phyloP scores from a whole-genome alignment of 305 asterid species.

The Coffea humblotiana region DNA sequence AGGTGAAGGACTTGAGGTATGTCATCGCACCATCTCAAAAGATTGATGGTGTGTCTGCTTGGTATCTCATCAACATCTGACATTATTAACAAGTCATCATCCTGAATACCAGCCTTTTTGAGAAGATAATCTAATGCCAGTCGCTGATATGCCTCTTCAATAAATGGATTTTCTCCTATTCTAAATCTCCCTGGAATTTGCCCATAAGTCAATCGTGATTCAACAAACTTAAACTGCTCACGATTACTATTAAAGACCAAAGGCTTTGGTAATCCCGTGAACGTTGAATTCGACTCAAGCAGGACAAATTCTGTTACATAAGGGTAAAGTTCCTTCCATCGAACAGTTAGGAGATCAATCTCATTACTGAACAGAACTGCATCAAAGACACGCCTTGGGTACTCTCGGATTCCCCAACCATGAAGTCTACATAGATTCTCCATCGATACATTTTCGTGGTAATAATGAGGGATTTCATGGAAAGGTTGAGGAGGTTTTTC shows the following conservation, averaged over 20 bases:
- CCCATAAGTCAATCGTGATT: slow-evolving; percentile 78
- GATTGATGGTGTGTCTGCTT: slow-evolving; percentile 82
- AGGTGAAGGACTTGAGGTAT: slow-evolving; percentile 78
- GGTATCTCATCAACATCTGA: slow-evolving; percentile 98
- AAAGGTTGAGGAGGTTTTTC: slow-evolving; percentile 91
- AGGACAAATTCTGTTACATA: slow-evolving; percentile 85
- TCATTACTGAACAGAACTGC: slow-evolving; percentile 95
- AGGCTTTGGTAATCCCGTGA: slow-evolving; percentile 89
- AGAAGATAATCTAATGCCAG: slow-evolving; percentile 84
- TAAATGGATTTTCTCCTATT: slow-evolving; percentile 86
- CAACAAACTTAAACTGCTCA: slow-evolving; percentile 67
- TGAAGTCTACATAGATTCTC: slow-evolving; percentile 85
- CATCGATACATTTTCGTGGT: slow-evolving; percentile 90
- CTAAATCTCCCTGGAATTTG: slow-evolving; percentile 78
- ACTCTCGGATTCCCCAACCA: slow-evolving; percentile 91
- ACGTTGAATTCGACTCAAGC: slow-evolving; percentile 91
- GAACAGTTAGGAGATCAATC: slow-evolving; percentile 68
- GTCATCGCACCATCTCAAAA: slow-evolving; percentile 90
- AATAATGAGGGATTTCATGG: slow-evolving; percentile 88
- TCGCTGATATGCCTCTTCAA: slow-evolving; percentile 93
- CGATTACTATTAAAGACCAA: slow-evolving; percentile 51
- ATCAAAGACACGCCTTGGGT: slow-evolving; percentile 91
- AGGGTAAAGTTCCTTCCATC: slow-evolving; percentile 90
- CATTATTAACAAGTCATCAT: slow-evolving; percentile 90
- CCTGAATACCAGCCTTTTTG: slow-evolving; percentile 91